Evolutionary conservation across 352 stramenopile species (phyloP).

Genomic region (Globisporangium parvum): DNA sequence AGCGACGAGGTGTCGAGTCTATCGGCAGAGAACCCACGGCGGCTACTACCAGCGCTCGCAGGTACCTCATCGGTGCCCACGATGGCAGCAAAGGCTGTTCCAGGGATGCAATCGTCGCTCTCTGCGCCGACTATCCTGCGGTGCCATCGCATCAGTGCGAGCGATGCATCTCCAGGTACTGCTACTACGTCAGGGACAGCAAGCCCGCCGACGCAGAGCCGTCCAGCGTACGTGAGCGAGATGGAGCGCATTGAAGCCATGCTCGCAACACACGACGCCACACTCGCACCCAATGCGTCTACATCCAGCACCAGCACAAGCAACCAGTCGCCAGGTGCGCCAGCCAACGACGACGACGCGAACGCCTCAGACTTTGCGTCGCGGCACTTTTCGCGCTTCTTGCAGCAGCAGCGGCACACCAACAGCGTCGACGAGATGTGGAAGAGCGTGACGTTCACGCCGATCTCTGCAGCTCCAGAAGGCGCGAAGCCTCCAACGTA

Average conservation of each 20-base stretch:
- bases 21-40: not conserved
- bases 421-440: slow-evolving; percentile 59
- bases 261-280: slow-evolving; percentile 24
- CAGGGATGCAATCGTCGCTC: slow-evolving; percentile 1
- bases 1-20: too few relatives aligned
- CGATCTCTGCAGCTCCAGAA: slow-evolving; percentile 7
- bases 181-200: too few relatives aligned
- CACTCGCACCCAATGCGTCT: not conserved
- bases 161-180: too few relatives aligned
- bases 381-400: slow-evolving; percentile 10
- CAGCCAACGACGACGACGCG: not conserved
- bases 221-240: slow-evolving; percentile 36
- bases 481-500: not conserved
- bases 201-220: not conserved
- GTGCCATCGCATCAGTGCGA: not conserved
- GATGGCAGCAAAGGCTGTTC: not conserved
- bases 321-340: slow-evolving; percentile 1
- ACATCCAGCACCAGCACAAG: slow-evolving; percentile 8
- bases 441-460: slow-evolving; percentile 36
- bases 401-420: slow-evolving; percentile 8
- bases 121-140: slow-evolving; percentile 7
- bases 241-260: slow-evolving; percentile 51
- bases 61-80: not conserved
- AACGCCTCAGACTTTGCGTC: not conserved
- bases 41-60: slow-evolving; percentile 8